Base-by-base conservation (phyloP, 2,329 filamentous ascomycete genomes). In the Fusarium lyarnte region DNA sequence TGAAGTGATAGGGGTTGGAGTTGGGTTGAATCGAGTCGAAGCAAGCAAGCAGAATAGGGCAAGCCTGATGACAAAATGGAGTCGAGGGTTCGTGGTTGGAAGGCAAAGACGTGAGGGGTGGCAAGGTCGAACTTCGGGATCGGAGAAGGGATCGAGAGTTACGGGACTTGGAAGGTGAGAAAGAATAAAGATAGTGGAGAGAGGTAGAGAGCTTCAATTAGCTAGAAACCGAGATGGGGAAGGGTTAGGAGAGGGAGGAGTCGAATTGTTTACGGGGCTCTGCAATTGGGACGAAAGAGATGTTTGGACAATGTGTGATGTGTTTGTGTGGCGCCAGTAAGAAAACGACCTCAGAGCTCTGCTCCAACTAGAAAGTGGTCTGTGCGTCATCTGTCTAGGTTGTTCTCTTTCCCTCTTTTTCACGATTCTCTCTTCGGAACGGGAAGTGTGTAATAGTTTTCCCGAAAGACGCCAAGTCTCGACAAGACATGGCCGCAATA, bases 31-130 rank as follows among this genome's bases (percentile, higher is more conserved):
- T 64, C 45, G 66, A 35, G 47, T 69, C 58, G 52, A 64, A 46
- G 57, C 62, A 72, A 46, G 53, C 58, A 69, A 60, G 51, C 42
- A 69, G 45, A 69, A 63, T 71, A 74, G 63, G 70, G 71, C 71
- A 72, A 62, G 64, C 55, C 59, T 74, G 71, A 74, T 74, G 71
- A 74, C 71, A 74, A 74, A 74, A 72, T 55, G 63, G 61, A 55
- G 69, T 67, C 70, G 62, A 67, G 70, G 70, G 63, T 74, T 74
- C 63, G 64, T 58, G 63, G 73, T 71, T 73, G 69, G 61, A 70
- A 74, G 62, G 73, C 57, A 66, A 55, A 74, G 68, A 55, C 61
- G 66, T 71, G 75, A 77, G 74, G 75, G 70, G 75, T 62, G 75
- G 70, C 55, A 51, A 70, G 67, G 73, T 68, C 58, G 72, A 63